Conservation (phyloP, 768 basidiomycete species). For the Calocera viscosa region DNA sequence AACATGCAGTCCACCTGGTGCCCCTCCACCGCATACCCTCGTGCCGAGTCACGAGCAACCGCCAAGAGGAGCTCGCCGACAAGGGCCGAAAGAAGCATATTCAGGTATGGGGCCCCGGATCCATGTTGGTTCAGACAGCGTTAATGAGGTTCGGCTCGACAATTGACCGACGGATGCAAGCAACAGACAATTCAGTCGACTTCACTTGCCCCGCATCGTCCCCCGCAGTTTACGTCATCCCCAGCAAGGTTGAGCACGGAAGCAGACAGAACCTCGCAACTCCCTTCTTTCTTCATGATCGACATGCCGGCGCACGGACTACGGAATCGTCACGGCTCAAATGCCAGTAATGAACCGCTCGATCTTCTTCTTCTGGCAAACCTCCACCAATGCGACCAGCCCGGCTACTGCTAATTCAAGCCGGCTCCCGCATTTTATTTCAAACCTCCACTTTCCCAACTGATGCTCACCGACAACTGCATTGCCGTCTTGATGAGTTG, state of each 20-base stretch:
- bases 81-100: not conserved
- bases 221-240: not conserved
- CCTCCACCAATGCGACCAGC: not conserved
- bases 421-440: not conserved
- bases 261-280: not conserved
- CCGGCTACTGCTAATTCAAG: not conserved
- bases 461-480: not conserved
- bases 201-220: not conserved
- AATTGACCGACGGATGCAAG: not conserved
- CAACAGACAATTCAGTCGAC: not conserved
- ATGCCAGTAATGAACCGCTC: too few relatives aligned
- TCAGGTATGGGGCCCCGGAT: not conserved
- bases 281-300: not conserved
- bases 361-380: not conserved
- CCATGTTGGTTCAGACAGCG: not conserved
- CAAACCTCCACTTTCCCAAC: not conserved
- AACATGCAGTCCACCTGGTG: not conserved
- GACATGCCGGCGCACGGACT: too few relatives aligned
- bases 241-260: not conserved
- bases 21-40: not conserved
- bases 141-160: not conserved
- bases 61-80: not conserved
- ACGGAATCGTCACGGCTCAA: too few relatives aligned
- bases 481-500: not conserved
- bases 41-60: not conserved